phyloP scores from a whole-genome alignment of 805 yeast species.

The Candida sakaeoensis region DNA sequence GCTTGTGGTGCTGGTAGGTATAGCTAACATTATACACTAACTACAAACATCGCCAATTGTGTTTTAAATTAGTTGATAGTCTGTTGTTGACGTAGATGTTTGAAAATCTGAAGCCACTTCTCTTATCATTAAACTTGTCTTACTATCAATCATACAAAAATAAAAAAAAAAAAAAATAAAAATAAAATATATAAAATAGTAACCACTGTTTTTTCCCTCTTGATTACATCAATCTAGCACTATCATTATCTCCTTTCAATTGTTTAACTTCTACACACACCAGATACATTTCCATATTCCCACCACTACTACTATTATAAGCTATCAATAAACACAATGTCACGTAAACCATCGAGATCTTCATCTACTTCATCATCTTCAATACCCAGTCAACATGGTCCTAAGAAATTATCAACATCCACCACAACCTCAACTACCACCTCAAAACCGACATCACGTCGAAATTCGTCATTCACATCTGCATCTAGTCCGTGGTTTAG shows the following conservation, averaged over 20 bases:
- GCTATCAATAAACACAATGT: conserved; percentile 1
- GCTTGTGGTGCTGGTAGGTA: too few species aligned
- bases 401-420: conserved; percentile 8
- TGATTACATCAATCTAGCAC: background rate
- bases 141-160: background rate
- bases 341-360: conserved; percentile 2
- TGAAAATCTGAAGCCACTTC: too few species aligned
- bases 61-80: too few species aligned
- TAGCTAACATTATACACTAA: too few species aligned
- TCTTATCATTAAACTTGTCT: too few species aligned
- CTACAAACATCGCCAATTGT: too few species aligned
- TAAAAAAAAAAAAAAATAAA: too few species aligned
- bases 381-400: background rate
- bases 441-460: conserved; percentile 8
- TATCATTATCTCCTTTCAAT: background rate
- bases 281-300: too few species aligned
- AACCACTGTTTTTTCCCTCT: background rate
- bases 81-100: too few species aligned
- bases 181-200: too few species aligned
- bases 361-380: conserved; percentile 3
- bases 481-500: conserved; percentile 52
- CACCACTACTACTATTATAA: too few species aligned
- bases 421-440: conserved; percentile 7
- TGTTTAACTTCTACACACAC: too few species aligned
- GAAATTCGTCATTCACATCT: conserved; percentile 28